Conservation (phyloP, 441 rosid genomes). For the Raphanus hybrid region DNA sequence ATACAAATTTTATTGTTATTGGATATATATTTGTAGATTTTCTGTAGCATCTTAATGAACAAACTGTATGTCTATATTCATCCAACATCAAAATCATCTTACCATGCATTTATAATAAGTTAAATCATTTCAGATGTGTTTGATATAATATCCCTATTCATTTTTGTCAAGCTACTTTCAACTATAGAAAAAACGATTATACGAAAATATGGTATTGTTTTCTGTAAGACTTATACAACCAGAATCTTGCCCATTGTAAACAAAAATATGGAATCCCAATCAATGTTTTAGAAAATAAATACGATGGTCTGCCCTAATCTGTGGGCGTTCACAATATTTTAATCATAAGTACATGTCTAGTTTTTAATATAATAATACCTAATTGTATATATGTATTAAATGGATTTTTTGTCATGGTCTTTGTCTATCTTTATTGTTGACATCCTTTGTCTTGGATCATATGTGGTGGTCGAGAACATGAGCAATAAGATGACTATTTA, state of each 20-base stretch:
- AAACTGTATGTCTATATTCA: background rate
- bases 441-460: slow-evolving; percentile 19
- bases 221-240: slow-evolving; percentile 4
- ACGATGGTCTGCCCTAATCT: slow-evolving; percentile 26
- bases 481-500: background rate
- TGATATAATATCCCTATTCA: background rate
- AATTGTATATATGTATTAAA: slow-evolving; percentile 13
- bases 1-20: background rate
- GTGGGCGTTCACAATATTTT: slow-evolving; percentile 15
- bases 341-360: background rate
- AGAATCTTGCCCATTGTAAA: slow-evolving; percentile 4
- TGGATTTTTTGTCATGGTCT: slow-evolving; percentile 20
- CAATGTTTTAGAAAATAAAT: background rate
- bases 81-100: background rate
- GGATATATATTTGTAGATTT: background rate
- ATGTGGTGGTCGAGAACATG: slow-evolving; percentile 27
- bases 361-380: background rate
- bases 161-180: background rate
- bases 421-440: background rate
- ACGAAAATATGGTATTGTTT: slow-evolving; percentile 1
- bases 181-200: background rate
- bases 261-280: background rate
- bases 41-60: background rate
- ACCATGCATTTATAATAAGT: background rate
- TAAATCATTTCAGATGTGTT: background rate